phyloP scores from a whole-genome alignment of 2,329 filamentous ascomycete species.

The Blastomyces parvus region DNA sequence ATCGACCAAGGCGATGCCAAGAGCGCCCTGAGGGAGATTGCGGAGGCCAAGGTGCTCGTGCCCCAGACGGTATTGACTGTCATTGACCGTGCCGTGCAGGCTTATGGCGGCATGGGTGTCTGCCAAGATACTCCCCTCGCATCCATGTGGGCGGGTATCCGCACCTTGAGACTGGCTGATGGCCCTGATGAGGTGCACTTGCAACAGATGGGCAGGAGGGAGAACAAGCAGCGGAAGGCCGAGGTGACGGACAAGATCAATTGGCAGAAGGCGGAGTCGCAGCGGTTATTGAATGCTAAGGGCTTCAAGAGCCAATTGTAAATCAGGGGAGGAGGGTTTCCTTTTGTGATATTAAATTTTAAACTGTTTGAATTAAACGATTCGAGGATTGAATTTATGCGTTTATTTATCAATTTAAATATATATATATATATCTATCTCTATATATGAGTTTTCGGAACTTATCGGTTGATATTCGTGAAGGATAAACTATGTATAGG shows the following conservation, averaged over 20 bases:
- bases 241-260: conserved; percentile 34
- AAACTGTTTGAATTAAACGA: not conserved
- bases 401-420: not conserved
- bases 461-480: not conserved
- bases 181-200: conserved; percentile 94
- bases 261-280: conserved; percentile 33
- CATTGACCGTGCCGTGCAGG: conserved; percentile 89
- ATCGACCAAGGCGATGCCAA: conserved; percentile 89
- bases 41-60: conserved; percentile 86
- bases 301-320: conserved; percentile 23
- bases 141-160: conserved; percentile 67
- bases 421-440: not conserved
- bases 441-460: not conserved
- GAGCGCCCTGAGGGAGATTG: conserved; percentile 83
- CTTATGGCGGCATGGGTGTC: conserved; percentile 82
- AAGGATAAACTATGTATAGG: too few species aligned
- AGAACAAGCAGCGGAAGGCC: conserved; percentile 44
- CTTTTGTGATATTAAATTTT: not conserved
- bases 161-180: conserved; percentile 79
- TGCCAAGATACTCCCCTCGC: conserved; percentile 91
- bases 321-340: not conserved
- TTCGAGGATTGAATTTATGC: not conserved
- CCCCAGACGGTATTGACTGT: conserved; percentile 73
- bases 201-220: conserved; percentile 46
- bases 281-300: conserved; percentile 29